Conservation (phyloP, 257 asterid genomes). For the Petunia secreta region DNA sequence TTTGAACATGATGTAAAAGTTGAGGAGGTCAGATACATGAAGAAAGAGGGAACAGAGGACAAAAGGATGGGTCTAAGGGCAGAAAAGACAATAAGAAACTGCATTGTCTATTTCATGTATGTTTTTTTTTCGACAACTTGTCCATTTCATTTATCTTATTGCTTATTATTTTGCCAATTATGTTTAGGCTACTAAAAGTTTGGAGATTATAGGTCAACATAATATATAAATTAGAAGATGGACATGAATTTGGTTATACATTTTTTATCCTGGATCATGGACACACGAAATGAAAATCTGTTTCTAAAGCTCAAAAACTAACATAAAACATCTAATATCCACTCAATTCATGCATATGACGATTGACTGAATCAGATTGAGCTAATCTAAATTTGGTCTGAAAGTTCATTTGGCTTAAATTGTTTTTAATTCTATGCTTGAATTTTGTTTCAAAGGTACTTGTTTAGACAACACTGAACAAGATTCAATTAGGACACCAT, state of each 20-base stretch:
- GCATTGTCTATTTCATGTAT: neutral
- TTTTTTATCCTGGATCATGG: neutral
- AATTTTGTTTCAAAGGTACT: neutral
- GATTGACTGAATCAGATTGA: constrained; percentile 11
- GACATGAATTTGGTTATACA: neutral
- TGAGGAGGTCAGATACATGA: constrained; percentile 3
- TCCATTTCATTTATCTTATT: neutral
- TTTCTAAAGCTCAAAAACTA: constrained; percentile 16
- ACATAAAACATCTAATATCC: neutral
- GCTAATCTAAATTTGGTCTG: neutral
- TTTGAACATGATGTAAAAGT: neutral
- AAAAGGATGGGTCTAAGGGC: neutral
- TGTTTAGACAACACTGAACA: neutral
- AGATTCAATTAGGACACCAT: neutral
- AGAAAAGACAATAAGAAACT: neutral
- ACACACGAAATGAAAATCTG: neutral
- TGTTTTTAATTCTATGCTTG: neutral
- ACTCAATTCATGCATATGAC: neutral
- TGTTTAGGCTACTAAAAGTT: neutral
- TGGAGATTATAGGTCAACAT: neutral
- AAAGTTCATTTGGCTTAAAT: neutral
- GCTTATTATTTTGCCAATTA: constrained; percentile 1
- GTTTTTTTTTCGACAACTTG: neutral
- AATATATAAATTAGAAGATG: neutral
- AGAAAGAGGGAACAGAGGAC: neutral